Evolutionary conservation across 306 rosid species (phyloP).

Genomic region (Abrus pulchellus): DNA sequence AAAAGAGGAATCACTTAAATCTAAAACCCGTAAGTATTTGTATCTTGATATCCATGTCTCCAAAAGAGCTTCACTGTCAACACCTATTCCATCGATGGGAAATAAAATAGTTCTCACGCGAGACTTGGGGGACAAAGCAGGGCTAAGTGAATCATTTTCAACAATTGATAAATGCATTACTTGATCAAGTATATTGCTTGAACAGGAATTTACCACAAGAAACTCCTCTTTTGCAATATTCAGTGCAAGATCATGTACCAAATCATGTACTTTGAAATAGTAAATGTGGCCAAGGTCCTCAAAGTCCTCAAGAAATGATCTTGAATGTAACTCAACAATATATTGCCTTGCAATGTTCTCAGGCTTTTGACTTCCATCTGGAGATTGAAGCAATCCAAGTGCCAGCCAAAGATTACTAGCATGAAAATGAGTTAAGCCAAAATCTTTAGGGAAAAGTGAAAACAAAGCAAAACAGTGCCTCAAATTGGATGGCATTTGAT

Average conservation of each 20-base stretch:
- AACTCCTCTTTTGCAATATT: conserved; percentile 11
- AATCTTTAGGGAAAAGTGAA: conserved; percentile 19
- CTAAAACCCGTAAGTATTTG: neutral
- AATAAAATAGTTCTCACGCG: conserved; percentile 6
- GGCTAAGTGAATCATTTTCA: neutral
- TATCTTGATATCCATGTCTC: conserved; percentile 11
- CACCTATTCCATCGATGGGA: neutral
- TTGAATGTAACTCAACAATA: conserved; percentile 18
- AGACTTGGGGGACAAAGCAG: neutral
- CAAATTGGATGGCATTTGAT: conserved; percentile 37
- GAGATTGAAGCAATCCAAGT: neutral
- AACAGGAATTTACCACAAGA: neutral
- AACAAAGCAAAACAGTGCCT: conserved; percentile 3
- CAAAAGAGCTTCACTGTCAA: neutral
- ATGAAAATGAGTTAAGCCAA: neutral
- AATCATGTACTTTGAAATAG: conserved; percentile 25
- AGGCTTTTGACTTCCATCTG: neutral
- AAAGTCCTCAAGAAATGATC: conserved; percentile 33
- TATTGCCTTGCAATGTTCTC: neutral
- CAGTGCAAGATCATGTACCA: neutral
- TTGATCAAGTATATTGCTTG: neutral
- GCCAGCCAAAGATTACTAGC: neutral
- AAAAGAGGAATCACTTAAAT: conserved; percentile 24
- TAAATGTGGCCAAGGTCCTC: neutral
- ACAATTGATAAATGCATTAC: conserved; percentile 22